Conservation (phyloP, 2,329 filamentous ascomycete genomes). For the Aspergillus costaricaensis region DNA sequence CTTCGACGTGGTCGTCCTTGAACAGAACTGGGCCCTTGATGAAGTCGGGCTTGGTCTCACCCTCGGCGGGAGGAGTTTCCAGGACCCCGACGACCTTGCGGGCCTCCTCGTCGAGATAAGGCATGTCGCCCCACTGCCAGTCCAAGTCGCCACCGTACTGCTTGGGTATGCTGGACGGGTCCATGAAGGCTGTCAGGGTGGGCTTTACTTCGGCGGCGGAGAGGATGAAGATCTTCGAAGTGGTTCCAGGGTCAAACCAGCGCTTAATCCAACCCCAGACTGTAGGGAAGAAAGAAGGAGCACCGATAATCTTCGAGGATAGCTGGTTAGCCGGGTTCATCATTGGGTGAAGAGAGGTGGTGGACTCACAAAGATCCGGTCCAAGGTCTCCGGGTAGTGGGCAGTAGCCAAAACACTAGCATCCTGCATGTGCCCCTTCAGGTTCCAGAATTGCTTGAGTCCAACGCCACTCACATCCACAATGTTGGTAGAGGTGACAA, state of each 20-base stretch:
- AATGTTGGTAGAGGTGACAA: conserved; percentile 91
- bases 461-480: conserved; percentile 88
- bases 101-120: conserved; percentile 64
- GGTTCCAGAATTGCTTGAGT: conserved; percentile 92
- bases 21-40: conserved; percentile 41
- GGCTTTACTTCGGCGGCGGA: conserved; percentile 69
- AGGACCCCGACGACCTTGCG: conserved; percentile 35
- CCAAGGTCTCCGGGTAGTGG: conserved; percentile 92
- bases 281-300: conserved; percentile 85
- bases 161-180: conserved; percentile 79
- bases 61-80: conserved; percentile 29
- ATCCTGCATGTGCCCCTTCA: conserved; percentile 92
- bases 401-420: conserved; percentile 85
- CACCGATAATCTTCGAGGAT: conserved; percentile 70
- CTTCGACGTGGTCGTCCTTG: conserved; percentile 34
- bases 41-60: conserved; percentile 29
- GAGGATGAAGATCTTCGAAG: conserved; percentile 95
- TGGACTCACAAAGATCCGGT: conserved; percentile 67
- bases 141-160: conserved; percentile 86
- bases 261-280: conserved; percentile 92
- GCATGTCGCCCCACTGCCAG: conserved; percentile 75
- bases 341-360: neutral
- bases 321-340: neutral
- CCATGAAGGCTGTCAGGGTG: conserved; percentile 79
- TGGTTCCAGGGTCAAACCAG: conserved; percentile 92